Evolutionary conservation across 306 rosid genomes (phyloP), one percentile per base, ranked within the genome.

Genomic region (Acmispon strigosus): DNA sequence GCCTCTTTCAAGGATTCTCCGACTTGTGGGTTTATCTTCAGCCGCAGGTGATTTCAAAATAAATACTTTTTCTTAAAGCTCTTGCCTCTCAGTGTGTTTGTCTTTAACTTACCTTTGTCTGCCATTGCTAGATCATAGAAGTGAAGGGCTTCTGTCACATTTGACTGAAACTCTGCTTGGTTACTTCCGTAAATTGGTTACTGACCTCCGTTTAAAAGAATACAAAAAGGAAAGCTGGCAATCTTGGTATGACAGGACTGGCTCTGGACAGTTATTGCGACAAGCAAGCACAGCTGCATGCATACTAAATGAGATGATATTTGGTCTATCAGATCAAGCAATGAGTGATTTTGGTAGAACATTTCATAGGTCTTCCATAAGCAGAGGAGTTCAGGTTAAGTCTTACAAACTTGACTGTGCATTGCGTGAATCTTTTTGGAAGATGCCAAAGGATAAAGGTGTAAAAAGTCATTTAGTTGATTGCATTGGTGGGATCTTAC

Each of bases 241-340:
- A 69, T 62, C 83, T 16, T 93, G 98, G 98, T 93, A 90, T 70
- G 77, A 82, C 64, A 90, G 96, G 80, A 86, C 82, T 72, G 96
- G 92, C 80, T 90, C 94, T 14, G 98, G 98, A 63, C 89, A 84
- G 82, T 80, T 90, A 70, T 67, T 93, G 74, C 92, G 94, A 62
- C 96, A 90, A 82, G 97, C 97, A 22, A 83, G 97, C 88, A 93
- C 94, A 58, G 92, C 97, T 71, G 96, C 79, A 10, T 93, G 96
- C 73, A 90, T 93, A 84, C 78, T 93, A 44, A 90, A 93, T 79
- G 98, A 93, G 92, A 88, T 93, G 62, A 81, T 93, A 71, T 93
- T 79, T 83, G 98, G 98, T 62, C 74, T 89, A 69, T 90, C 97
- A 42, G 94, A 90, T 84, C 84, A 78, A 72, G 86, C 96, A 71